Conservation (phyloP, 1,139 yeast species). For the Sugiyamaella neomexicana region DNA sequence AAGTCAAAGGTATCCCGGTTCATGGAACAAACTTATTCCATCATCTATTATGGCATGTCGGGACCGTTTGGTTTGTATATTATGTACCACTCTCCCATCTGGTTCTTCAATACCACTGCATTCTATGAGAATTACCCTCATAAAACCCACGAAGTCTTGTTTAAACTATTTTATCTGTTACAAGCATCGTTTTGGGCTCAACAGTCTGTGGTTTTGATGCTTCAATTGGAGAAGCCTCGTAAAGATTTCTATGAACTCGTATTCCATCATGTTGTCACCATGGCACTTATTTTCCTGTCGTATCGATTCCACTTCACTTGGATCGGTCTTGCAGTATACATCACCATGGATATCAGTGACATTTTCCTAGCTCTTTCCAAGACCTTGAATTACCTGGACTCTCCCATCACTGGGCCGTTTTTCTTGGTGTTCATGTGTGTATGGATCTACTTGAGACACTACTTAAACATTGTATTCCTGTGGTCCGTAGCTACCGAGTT, state of each 20-base stretch:
- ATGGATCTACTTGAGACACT: constrained; percentile 92
- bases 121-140: constrained; percentile 86
- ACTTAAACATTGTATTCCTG: constrained; percentile 71
- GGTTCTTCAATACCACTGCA: constrained; percentile 84
- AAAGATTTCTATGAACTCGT: constrained; percentile 90
- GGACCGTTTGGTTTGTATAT: constrained; percentile 90
- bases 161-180: constrained; percentile 79
- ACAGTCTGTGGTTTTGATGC: constrained; percentile 76
- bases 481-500: constrained; percentile 91
- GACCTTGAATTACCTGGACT: constrained; percentile 77
- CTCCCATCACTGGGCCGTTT: constrained; percentile 61
- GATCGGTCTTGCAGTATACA: constrained; percentile 88
- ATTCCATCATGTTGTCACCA: constrained; percentile 89
- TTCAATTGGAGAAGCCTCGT: constrained; percentile 92
- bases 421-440: constrained; percentile 63
- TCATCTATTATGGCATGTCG: constrained; percentile 73
- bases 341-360: constrained; percentile 96
- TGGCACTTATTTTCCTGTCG: constrained; percentile 83
- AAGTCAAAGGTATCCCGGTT: constrained; percentile 71
- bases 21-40: constrained; percentile 89
- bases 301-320: constrained; percentile 94
- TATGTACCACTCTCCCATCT: constrained; percentile 77
- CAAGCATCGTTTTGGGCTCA: constrained; percentile 99
- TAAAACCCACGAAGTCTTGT: constrained; percentile 63
- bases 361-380: constrained; percentile 83